Percentiles rank a stretch among this genome's conserved stretches.
These are phyloP conservation scores for Aspergillus sclerotioniger DNA, from an alignment of 495 filamentous ascomycete species.

Conservation along the genomic window DNA sequence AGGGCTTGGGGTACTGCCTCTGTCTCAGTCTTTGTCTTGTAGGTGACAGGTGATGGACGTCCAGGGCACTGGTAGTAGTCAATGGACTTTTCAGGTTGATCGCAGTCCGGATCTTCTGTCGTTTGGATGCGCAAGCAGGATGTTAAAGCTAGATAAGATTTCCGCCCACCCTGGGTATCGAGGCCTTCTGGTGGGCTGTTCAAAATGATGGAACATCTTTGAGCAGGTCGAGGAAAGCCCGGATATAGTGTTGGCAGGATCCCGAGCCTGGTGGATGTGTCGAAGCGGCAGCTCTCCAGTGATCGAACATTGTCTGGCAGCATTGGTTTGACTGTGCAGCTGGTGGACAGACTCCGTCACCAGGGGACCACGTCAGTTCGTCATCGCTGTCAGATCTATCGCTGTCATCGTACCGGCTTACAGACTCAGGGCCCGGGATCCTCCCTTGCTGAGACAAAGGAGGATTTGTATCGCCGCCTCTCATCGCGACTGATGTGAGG, in stretches of 20 bases:
- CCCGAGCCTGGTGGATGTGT: neutral
- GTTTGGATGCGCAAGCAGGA: conserved; percentile 14
- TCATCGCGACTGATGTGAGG: neutral
- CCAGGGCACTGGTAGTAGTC: conserved; percentile 18
- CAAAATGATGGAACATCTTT: conserved; percentile 13
- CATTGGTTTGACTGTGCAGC: conserved; percentile 15
- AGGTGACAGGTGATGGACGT: conserved; percentile 7
- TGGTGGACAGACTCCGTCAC: conserved; percentile 18
- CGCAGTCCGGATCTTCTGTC: conserved; percentile 14
- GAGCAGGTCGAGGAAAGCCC: conserved; percentile 10
- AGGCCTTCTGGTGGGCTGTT: conserved; percentile 9
- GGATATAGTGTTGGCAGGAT: neutral
- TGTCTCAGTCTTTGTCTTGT: conserved; percentile 3
- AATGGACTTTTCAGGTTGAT: conserved; percentile 15
- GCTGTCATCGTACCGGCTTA: conserved; percentile 2
- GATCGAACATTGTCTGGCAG: conserved; percentile 10
- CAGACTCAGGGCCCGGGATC: neutral
- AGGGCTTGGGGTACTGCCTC: too few species aligned
- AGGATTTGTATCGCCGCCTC: neutral
- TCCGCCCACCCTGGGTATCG: conserved; percentile 1
- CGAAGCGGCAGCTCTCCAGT: conserved; percentile 7
- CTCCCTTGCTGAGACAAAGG: neutral
- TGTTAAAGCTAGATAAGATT: conserved; percentile 5
- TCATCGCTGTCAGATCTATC: conserved; percentile 9
- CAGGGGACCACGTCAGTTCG: conserved; percentile 13